Base-by-base conservation (phyloP, 139 green algal genomes). In the Tetraselmis striata region DNA sequence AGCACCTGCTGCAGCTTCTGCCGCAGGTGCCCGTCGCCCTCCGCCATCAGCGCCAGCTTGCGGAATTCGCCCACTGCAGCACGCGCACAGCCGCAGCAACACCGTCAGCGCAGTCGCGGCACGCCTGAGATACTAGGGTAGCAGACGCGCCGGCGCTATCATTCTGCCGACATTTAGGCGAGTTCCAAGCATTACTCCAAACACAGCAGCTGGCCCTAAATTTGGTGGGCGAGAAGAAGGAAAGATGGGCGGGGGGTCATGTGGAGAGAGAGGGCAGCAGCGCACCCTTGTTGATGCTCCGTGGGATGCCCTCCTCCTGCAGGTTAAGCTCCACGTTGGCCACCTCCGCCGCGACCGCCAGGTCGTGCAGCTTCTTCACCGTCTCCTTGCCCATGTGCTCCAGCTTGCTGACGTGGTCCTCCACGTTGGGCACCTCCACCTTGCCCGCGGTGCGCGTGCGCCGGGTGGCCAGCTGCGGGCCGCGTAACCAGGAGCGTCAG, bases 321-420 rank as follows among this genome's bases (percentile, higher is more conserved):
- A 67, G 45, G 45, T 67, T 67, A 18, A 67, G 45, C 45, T 67
- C 45, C 45, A 67, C 45, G 45, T 67, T 67, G 45, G 79, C 85
- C 82, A 88, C 84, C 59, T 85, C 77, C 2, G 91, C 94, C 24
- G 91, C 90, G 1, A 67, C 85, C 28, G 30, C 77, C 29, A 98
- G 88, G 81, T 97, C 93, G 30, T 87, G 78, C 89, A 98, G 90
- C 90, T 98, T 98, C 85, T 94, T 94, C 31, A 97, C 93, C 11
- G 94, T 97, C 81, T 98, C 94, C 80, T 94, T 94, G 77, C 94
- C 94, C 94, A 98, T 98, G 87, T 98, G 94, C 86, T 97, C 92
- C 84, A 98, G 87, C 87, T 97, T 97, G 80, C 74, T 87, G 11
- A 98, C 90, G 74, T 94, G 92, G 83, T 98, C 94, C 80, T 96